Percentiles rank a stretch among this genome's conserved stretches.
Conservation (phyloP, 2,329 filamentous ascomycete species). For the Claviceps sorghi region DNA sequence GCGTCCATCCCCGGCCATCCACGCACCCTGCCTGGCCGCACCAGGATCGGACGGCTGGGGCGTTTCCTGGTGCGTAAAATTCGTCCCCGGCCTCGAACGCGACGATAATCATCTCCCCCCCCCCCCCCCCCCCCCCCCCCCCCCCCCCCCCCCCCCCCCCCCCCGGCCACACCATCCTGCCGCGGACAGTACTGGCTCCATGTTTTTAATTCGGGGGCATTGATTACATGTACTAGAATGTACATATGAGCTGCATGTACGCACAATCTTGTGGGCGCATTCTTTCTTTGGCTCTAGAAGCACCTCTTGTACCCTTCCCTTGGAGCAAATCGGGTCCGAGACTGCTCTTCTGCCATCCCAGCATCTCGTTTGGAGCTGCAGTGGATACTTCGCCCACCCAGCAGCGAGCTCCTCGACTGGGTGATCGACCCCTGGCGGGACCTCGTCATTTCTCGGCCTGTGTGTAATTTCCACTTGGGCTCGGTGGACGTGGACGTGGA, state of each 20-base stretch:
- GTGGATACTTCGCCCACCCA: conserved; percentile 2
- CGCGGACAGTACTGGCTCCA: background rate
- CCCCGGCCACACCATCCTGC: background rate
- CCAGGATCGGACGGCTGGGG: background rate
- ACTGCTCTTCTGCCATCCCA: background rate
- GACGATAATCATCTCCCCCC: background rate
- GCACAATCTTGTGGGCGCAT: no score
- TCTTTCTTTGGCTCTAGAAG: background rate
- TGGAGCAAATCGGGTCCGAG: background rate
- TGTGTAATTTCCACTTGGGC: conserved; percentile 2
- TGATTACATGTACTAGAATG: background rate
- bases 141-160: no score
- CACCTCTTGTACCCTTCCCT: background rate
- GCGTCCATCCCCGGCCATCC: background rate
- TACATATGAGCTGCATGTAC: no score
- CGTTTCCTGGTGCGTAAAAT: background rate
- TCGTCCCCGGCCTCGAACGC: background rate
- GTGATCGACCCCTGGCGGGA: conserved; percentile 1
- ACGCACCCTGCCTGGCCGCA: background rate
- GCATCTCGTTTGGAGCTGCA: background rate
- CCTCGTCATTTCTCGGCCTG: conserved; percentile 2
- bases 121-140: no score
- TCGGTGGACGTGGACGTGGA: background rate
- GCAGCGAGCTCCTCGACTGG: background rate
- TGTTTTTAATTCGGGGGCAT: background rate